Evolutionary conservation across 129 eudicot genomes (phyloP), one percentile per base, ranked within the genome.

Genomic region (Pseudognaphalium luteoalbum): DNA sequence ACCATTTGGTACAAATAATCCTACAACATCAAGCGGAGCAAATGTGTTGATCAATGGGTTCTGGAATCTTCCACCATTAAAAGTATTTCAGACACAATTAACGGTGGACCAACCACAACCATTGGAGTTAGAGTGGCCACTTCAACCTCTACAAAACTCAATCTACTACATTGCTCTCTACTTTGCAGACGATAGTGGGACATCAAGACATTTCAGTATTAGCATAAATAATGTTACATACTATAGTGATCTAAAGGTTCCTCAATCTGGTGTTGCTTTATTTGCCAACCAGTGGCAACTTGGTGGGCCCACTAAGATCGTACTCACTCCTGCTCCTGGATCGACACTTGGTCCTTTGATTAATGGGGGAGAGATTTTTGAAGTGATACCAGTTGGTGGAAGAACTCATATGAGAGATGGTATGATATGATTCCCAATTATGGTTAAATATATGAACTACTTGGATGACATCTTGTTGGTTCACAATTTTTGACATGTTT

Each of bases 391-490:
- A 6, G 81, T 84, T 57, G 92, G 90, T 68, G 93, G 90, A 77
- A 89, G 81, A 80, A 92, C 98, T 17, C 85, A 57, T 25, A 74
- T 89, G 0, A 75, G 86, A 77, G 98, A 92, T 81, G 92, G 98
- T 92, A 60, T 5, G 70, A 33, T 65, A 11, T n/a, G 3, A 19
- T 57, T 58, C 63, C 3, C 19, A 56, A 56, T 6, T 19, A n/a
- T 21, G 34, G 34, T 34, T 57, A 41, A 9, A 2, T 9, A 8
- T 2, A 19, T 30, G 58, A 21, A 10, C 29, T 60, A 17, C 63
- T 19, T 75, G 42, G 66, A 73, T 44, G 52, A 39, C 57, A 59
- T 58, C 42, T 19, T 70, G 22, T 70, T 6, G 44, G 42, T 12
- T 62, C 66, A 47, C 14, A 3, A 22, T 0, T 47, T 6, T 11